Conservation (phyloP, 2,329 filamentous ascomycete genomes). For the Penicillium glabrum region DNA sequence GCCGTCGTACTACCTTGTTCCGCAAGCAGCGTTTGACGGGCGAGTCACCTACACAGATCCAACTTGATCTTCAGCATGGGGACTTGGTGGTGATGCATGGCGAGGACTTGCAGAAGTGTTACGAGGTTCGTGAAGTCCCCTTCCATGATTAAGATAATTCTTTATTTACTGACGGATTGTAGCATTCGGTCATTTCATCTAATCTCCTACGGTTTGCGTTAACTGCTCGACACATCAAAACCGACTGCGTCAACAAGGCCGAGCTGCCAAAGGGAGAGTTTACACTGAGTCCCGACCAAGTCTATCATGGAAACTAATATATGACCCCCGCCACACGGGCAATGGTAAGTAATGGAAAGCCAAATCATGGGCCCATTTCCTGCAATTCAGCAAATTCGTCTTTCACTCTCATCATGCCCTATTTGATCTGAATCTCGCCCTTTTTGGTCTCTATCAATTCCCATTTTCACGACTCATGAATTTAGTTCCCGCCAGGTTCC, state of each 20-base stretch:
- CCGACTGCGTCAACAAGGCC: slow-evolving; percentile 14
- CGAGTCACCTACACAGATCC: slow-evolving; percentile 36
- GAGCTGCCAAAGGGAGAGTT: slow-evolving; percentile 32
- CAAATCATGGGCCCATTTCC: not conserved
- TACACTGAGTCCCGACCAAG: slow-evolving; percentile 21
- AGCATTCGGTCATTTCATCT: slow-evolving; percentile 35
- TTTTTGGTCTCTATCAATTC: not conserved
- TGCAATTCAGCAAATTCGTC: not conserved
- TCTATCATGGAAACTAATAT: slow-evolving; percentile 31
- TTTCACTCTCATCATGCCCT: not conserved
- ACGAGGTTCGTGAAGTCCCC: slow-evolving; percentile 41
- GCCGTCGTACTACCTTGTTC: slow-evolving; percentile 23
- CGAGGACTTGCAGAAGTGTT: slow-evolving; percentile 53
- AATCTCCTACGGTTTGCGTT: slow-evolving; percentile 36
- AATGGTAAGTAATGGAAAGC: not conserved
- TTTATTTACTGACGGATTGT: slow-evolving; percentile 2
- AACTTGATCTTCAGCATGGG: slow-evolving; percentile 54
- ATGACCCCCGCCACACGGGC: not conserved
- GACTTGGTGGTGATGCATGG: slow-evolving; percentile 62
- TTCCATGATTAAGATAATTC: not conserved
- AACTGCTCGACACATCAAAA: slow-evolving; percentile 36
- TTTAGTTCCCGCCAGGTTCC: not conserved
- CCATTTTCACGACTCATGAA: not conserved
- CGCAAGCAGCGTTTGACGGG: slow-evolving; percentile 20
- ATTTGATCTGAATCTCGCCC: not conserved